A percentile compares a stretch with the other conserved stretches of the same genome.
Evolutionary conservation across 73 alveolate genomes (phyloP).

Genomic region (Blepharisma japonicum): DNA sequence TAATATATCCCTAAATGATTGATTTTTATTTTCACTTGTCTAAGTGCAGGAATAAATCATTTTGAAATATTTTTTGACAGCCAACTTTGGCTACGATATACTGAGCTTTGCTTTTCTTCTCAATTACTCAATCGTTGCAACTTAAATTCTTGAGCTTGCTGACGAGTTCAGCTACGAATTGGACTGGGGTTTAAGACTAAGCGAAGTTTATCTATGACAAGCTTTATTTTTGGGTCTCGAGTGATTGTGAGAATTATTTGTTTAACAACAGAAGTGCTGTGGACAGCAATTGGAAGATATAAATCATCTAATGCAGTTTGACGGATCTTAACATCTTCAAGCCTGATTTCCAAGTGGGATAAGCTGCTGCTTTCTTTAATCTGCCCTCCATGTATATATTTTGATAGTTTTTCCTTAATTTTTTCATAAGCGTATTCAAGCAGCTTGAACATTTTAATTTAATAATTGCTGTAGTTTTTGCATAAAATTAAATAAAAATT

Average conservation of each 20-base stretch:
- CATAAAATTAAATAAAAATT: no score
- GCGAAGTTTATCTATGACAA: neutral
- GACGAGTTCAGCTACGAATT: neutral
- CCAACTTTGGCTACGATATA: neutral
- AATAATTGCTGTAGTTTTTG: no score
- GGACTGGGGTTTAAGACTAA: neutral
- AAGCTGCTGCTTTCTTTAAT: conserved; percentile 10
- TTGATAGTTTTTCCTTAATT: neutral
- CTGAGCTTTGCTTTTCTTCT: neutral
- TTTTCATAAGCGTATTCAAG: neutral
- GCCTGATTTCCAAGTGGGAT: neutral
- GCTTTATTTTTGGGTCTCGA: neutral
- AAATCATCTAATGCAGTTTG: neutral
- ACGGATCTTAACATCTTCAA: neutral
- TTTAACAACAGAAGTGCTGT: neutral
- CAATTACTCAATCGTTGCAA: neutral
- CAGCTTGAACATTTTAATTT: conserved; percentile 2
- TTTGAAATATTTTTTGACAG: neutral
- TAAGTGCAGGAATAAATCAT: conserved; percentile 3
- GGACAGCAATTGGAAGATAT: neutral
- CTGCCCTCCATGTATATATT: conserved; percentile 11
- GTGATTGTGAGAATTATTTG: neutral
- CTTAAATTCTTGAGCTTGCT: neutral
- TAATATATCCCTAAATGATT: neutral
- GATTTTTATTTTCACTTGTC: neutral